Conservation (phyloP, 2,329 filamentous ascomycete species). For the Aspergillus awamori region DNA sequence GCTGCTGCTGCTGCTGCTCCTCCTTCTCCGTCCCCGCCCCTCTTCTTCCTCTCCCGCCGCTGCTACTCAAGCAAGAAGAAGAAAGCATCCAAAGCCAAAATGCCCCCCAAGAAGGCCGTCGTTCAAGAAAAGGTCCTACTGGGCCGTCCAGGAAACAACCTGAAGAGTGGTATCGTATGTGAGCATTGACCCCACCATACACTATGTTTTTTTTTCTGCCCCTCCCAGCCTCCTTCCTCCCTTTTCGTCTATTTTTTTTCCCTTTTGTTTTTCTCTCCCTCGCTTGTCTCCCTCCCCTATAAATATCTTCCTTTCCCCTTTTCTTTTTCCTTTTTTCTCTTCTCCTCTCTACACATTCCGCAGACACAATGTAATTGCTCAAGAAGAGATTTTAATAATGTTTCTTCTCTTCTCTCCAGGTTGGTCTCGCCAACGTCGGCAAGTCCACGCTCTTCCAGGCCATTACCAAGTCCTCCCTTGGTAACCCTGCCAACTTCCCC, state of each 20-base stretch:
- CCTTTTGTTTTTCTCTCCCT: conserved; percentile 25
- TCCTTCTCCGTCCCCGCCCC: conserved; percentile 48
- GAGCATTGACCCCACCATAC: conserved; percentile 50
- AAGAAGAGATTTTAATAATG: not conserved
- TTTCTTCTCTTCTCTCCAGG: conserved; percentile 55
- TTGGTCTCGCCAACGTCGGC: conserved; percentile 97
- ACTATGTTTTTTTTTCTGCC: conserved; percentile 31
- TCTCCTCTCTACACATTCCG: conserved; percentile 14
- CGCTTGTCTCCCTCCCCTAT: conserved; percentile 7
- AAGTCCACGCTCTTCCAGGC: conserved; percentile 99
- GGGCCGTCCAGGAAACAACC: conserved; percentile 92
- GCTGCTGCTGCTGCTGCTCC: conserved; percentile 52
- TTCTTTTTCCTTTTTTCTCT: conserved; percentile 9
- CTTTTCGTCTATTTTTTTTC: conserved; percentile 7
- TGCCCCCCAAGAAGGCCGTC: conserved; percentile 92
- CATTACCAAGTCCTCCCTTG: conserved; percentile 95
- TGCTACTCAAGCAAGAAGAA: conserved; percentile 61
- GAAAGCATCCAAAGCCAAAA: conserved; percentile 61
- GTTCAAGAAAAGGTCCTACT: conserved; percentile 95
- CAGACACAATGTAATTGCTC: conserved; percentile 13
- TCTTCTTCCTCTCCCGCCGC: conserved; percentile 42
- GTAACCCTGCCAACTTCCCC: conserved; percentile 99
- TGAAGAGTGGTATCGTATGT: conserved; percentile 99
- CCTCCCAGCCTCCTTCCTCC: conserved; percentile 21
- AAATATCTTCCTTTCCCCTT: not conserved